Conservation (phyloP, 2,329 filamentous ascomycete genomes). For the Penicillium brevicompactum region DNA sequence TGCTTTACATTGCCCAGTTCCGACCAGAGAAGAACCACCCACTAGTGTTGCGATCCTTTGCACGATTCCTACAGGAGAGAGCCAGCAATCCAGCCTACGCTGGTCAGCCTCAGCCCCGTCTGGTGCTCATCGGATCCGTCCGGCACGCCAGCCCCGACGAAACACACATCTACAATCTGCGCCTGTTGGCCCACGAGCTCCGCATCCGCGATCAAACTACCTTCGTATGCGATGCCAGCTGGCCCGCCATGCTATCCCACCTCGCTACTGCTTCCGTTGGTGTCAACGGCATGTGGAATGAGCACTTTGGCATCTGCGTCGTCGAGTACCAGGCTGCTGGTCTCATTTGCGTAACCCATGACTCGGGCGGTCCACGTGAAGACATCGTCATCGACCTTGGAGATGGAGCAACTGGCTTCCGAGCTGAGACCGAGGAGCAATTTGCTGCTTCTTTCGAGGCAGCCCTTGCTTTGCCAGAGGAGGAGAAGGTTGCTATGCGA, state of each 20-base stretch:
- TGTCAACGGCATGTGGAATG: conserved; percentile 99
- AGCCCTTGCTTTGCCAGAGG: conserved; percentile 64
- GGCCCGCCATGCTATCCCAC: conserved; percentile 82
- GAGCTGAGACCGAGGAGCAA: conserved; percentile 74
- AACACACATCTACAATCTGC: conserved; percentile 76
- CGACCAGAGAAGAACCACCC: conserved; percentile 96
- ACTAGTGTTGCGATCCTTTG: conserved; percentile 81
- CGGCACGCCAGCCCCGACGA: conserved; percentile 63
- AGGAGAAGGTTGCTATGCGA: conserved; percentile 73
- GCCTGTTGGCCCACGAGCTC: conserved; percentile 83
- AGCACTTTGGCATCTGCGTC: conserved; percentile 97
- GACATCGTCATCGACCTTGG: conserved; percentile 87
- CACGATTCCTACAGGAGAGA: conserved; percentile 66
- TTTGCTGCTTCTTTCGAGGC: conserved; percentile 80
- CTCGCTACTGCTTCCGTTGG: conserved; percentile 77
- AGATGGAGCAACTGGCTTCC: conserved; percentile 80
- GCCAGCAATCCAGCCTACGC: conserved; percentile 53
- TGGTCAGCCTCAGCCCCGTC: conserved; percentile 53
- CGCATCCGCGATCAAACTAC: conserved; percentile 80
- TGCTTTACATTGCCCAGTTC: conserved; percentile 97
- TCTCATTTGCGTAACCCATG: conserved; percentile 87
- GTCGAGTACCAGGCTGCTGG: conserved; percentile 98
- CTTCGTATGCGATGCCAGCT: conserved; percentile 87
- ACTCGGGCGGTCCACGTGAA: conserved; percentile 87
- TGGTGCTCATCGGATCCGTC: conserved; percentile 91